Base-by-base conservation (phyloP, 768 basidiomycete genomes). In the Rhodosporidiobolus sp. region DNA sequence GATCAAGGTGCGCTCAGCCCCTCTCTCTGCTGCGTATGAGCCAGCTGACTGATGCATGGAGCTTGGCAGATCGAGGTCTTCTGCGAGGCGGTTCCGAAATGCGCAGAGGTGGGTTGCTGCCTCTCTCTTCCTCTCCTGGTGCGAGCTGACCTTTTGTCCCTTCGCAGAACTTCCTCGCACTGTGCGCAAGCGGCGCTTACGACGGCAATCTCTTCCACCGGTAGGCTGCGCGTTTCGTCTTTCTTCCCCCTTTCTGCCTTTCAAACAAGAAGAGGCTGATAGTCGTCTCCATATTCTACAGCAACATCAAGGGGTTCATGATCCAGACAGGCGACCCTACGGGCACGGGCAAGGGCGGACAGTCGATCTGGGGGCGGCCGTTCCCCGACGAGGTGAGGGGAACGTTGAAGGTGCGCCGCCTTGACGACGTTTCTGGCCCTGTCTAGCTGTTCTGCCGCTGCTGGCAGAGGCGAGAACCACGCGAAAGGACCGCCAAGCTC, bases 241-340 rank as follows among this genome's bases (percentile, higher is more conserved):
- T 20, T 45, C 48, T 58, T 46, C 12, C 43, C 30, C 46, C n/a
- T 3, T 20, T 3, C 38, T 24, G 30, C 6, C 32, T 43, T 58
- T 20, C 32, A 14, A n/a, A 7, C 19, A 5, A n/a, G 16, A 48
- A 24, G 28, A 30, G 32, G 61, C 58, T 14, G n/a, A n/a, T n/a
- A n/a, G n/a, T n/a, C n/a, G n/a, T 52, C 35, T 43, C 26, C 30
- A 48, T 46, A 58, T 38, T 16, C 5, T 17, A 55, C 67, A 81
- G 94, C 54, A 98, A 92, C 80, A 97, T 99, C 84, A 92, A 88
- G 77, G 89, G 88, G 30, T 99, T 99, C 83, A 99, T 99, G 90
- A 83, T 90, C 16, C 96, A 99, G 78, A 91, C 92, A 0, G 92
- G 92, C 53, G 93, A 95, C 80, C 91, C 91, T 22, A 84, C 87